These are phyloP conservation scores for Saussurea involucrata DNA, from an alignment of 129 eudicot species.

Conservation along the genomic window DNA sequence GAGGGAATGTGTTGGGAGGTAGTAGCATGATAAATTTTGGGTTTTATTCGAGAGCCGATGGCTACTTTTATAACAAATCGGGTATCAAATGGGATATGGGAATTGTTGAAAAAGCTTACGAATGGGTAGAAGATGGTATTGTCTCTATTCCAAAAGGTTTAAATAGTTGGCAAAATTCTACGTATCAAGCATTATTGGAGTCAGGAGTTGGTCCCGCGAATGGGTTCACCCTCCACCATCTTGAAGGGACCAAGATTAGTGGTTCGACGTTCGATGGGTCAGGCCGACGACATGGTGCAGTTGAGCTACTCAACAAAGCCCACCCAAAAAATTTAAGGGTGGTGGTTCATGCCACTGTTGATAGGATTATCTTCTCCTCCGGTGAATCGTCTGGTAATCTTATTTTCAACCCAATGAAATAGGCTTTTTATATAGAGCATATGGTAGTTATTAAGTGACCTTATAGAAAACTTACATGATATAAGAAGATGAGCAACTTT, in stretches of 20 bases:
- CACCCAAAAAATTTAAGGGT: conserved; percentile 29
- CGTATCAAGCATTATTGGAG: conserved; percentile 22
- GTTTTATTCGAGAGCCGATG: conserved; percentile 27
- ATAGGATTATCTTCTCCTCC: conserved; percentile 24
- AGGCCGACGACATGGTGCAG: conserved; percentile 43
- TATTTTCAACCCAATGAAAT: no score
- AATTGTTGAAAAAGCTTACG: conserved; percentile 5
- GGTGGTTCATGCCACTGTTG: conserved; percentile 39
- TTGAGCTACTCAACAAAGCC: conserved; percentile 42
- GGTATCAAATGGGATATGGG: conserved; percentile 25
- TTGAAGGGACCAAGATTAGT: conserved; percentile 32
- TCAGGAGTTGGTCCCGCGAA: conserved; percentile 23
- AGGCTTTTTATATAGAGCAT: no score
- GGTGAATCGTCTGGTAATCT: conserved; percentile 6
- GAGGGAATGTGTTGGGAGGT: conserved; percentile 30
- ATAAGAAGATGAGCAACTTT: neutral
- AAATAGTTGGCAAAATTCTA: conserved; percentile 23
- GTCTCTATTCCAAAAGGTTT: neutral
- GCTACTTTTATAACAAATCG: conserved; percentile 12
- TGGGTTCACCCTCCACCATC: conserved; percentile 37
- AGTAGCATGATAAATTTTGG: conserved; percentile 21
- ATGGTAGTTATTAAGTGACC: neutral
- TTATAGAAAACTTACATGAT: neutral
- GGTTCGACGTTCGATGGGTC: conserved; percentile 38
- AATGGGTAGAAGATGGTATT: conserved; percentile 35